Evolutionary conservation across 176 grass and related monocot species (phyloP).

Genomic region (Oryza glumipatula): DNA sequence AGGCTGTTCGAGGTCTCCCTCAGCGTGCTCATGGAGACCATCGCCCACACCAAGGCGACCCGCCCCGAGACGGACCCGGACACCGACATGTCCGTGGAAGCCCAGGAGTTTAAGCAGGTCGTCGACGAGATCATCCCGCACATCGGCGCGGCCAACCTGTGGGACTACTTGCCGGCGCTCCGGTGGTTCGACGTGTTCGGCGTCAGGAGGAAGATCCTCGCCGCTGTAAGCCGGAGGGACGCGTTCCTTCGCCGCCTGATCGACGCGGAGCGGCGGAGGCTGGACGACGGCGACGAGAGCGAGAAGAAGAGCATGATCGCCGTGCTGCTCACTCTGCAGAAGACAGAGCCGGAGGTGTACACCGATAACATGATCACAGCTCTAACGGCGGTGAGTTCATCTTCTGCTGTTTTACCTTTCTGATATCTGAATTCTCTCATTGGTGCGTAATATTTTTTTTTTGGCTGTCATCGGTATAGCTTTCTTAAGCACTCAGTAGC

Average conservation of each 20-base stretch:
- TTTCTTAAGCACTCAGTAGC: no score
- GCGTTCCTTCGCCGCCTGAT: conserved; percentile 57
- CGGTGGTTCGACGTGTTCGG: conserved; percentile 61
- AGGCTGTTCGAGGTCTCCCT: conserved; percentile 61
- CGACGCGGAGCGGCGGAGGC: conserved; percentile 43
- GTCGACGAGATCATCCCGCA: conserved; percentile 33
- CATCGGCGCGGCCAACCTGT: conserved; percentile 45
- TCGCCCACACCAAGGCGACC: conserved; percentile 54
- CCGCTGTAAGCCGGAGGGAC: conserved; percentile 38
- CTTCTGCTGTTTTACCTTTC: not conserved
- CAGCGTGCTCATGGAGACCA: conserved; percentile 70
- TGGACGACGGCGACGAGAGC: not conserved
- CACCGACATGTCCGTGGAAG: conserved; percentile 57
- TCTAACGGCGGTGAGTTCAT: conserved; percentile 51
- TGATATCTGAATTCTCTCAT: not conserved
- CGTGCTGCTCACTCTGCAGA: conserved; percentile 56
- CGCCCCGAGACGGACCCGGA: conserved; percentile 44
- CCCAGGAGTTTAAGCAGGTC: conserved; percentile 50
- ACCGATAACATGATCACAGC: conserved; percentile 59
- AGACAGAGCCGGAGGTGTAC: conserved; percentile 63
- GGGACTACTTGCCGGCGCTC: conserved; percentile 73
- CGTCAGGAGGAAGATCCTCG: conserved; percentile 46
- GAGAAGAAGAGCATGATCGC: conserved; percentile 67
- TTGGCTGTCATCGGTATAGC: no score
- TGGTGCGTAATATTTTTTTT: not conserved